These are phyloP conservation scores for Aspergillus ruber DNA, from an alignment of 2,329 filamentous ascomycete species.

Conservation along the genomic window DNA sequence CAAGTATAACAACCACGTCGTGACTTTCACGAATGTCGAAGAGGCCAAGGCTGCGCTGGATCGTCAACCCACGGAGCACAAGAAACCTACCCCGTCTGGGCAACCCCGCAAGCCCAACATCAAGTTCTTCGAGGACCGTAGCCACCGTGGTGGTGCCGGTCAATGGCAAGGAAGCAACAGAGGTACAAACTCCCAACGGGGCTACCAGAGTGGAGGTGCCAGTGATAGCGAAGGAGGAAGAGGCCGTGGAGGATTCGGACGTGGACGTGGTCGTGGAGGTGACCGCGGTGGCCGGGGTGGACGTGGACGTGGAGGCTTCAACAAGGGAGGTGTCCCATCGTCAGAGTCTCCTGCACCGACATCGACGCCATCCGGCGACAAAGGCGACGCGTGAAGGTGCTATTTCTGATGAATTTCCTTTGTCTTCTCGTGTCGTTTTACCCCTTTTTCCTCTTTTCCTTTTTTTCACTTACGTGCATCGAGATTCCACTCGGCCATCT, in stretches of 20 bases:
- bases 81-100: conserved; percentile 60
- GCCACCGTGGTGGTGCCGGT: conserved; percentile 48
- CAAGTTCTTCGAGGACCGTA: conserved; percentile 71
- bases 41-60: conserved; percentile 75
- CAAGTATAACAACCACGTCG: conserved; percentile 73
- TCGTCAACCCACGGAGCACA: conserved; percentile 67
- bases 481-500: conserved; percentile 5
- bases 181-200: conserved; percentile 60
- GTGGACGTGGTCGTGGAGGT: conserved; percentile 50
- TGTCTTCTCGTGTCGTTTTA: conserved; percentile 6
- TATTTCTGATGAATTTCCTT: conserved; percentile 9
- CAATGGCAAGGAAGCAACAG: conserved; percentile 53
- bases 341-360: conserved; percentile 26
- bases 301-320: conserved; percentile 55
- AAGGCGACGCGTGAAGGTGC: conserved; percentile 27
- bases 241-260: conserved; percentile 43
- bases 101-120: conserved; percentile 74
- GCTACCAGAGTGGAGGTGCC: conserved; percentile 78
- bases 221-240: conserved; percentile 64
- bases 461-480: conserved; percentile 6
- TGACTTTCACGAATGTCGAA: conserved; percentile 71
- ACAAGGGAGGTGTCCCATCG: conserved; percentile 47
- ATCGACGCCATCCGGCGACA: conserved; percentile 27
- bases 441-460: conserved; percentile 6
- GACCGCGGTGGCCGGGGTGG: conserved; percentile 49